A percentile compares a stretch with the other conserved stretches of the same genome.
These are phyloP conservation scores for Claviceps spartinae DNA, from an alignment of 2,329 filamentous ascomycete species.

Conservation along the genomic window DNA sequence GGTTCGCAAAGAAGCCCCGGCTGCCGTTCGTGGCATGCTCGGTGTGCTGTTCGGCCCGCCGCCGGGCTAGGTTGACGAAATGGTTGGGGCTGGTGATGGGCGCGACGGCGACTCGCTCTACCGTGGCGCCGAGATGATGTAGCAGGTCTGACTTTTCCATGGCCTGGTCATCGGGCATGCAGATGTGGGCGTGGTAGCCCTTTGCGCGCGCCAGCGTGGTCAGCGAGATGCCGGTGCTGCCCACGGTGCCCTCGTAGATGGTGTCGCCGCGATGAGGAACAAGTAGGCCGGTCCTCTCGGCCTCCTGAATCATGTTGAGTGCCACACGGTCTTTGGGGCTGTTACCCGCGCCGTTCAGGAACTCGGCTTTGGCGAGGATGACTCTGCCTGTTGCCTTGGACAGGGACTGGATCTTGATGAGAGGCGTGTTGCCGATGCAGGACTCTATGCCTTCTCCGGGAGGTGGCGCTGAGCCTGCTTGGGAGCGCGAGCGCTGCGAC, in stretches of 20 bases:
- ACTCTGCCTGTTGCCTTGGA: constrained; percentile 77
- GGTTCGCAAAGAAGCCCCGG: constrained; percentile 83
- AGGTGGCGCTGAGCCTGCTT: neutral
- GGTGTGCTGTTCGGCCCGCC: constrained; percentile 63
- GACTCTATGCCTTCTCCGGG: constrained; percentile 65
- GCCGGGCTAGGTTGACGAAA: constrained; percentile 83
- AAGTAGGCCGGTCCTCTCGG: constrained; percentile 65
- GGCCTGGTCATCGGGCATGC: constrained; percentile 89
- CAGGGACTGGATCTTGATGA: constrained; percentile 74
- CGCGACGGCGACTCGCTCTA: constrained; percentile 80
- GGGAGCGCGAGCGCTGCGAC: constrained; percentile 9
- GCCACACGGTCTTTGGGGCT: constrained; percentile 94
- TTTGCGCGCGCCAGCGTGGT: constrained; percentile 76
- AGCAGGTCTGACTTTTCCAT: constrained; percentile 82
- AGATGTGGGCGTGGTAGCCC: constrained; percentile 89
- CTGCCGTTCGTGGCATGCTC: constrained; percentile 42
- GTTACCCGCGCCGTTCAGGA: constrained; percentile 86
- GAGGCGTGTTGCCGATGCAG: constrained; percentile 84
- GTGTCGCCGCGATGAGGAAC: constrained; percentile 74
- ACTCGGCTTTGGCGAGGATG: constrained; percentile 90
- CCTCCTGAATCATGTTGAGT: constrained; percentile 71
- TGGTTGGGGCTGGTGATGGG: constrained; percentile 89
- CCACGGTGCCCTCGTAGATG: constrained; percentile 94
- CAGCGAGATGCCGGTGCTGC: constrained; percentile 89
- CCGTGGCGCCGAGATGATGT: constrained; percentile 77